A percentile compares a stretch with the other conserved stretches of the same genome.
These are phyloP conservation scores for Echinochloa phyllopogon DNA, from an alignment of 176 grass and related monocot species.

Conservation along the genomic window DNA sequence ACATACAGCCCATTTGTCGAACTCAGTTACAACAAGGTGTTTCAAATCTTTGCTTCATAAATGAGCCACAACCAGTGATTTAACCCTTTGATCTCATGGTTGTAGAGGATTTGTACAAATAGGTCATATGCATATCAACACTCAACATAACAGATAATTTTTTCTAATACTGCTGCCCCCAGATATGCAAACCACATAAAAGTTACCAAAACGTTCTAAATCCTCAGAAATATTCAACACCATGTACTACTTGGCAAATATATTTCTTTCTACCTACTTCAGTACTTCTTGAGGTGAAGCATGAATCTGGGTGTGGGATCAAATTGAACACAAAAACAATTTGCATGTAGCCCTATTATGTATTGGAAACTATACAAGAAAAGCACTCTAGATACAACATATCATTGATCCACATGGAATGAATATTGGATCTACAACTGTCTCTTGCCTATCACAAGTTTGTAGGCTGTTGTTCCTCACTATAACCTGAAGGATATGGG, in stretches of 20 bases:
- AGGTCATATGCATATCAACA: background rate
- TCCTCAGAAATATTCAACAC: background rate
- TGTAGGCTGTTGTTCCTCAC: conserved; percentile 8
- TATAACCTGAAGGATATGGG: conserved; percentile 25
- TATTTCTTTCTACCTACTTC: background rate
- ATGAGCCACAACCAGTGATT: background rate
- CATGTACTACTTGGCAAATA: background rate
- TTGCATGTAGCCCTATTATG: background rate
- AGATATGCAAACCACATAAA: background rate
- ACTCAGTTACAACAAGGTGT: background rate
- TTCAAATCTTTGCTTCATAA: conserved; percentile 7
- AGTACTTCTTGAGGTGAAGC: background rate
- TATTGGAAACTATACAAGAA: background rate
- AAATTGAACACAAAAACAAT: background rate
- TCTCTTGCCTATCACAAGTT: conserved; percentile 19
- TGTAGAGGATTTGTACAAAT: background rate
- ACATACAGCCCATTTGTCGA: background rate
- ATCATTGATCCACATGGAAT: background rate
- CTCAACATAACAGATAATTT: background rate
- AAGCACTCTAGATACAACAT: too few species aligned
- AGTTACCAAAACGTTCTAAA: background rate
- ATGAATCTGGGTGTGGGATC: background rate
- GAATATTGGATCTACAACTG: conserved; percentile 13
- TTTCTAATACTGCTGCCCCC: background rate
- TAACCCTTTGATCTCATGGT: background rate